A percentile compares a stretch with the other conserved stretches of the same genome.
Conservation (phyloP, 2,329 filamentous ascomycete genomes). For the Diaporthe ampelina region DNA sequence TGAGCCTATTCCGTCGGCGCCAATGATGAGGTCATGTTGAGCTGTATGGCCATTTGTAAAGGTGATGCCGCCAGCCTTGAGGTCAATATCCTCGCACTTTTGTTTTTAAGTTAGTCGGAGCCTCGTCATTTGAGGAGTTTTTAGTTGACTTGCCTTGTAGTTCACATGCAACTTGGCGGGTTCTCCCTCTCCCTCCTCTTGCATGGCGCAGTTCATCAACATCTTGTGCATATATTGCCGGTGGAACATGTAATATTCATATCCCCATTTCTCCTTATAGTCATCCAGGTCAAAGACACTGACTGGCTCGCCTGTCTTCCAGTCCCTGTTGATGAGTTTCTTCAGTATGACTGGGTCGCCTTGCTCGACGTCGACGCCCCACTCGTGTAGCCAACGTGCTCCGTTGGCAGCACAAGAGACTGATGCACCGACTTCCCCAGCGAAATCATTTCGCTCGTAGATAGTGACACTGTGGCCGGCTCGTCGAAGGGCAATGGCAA, state of each 20-base stretch:
- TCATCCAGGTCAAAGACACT: slow-evolving; percentile 75
- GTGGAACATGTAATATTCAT: slow-evolving; percentile 74
- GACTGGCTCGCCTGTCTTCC: slow-evolving; percentile 76
- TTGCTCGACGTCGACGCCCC: slow-evolving; percentile 74
- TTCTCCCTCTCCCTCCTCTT: slow-evolving; percentile 35
- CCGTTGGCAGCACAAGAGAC: slow-evolving; percentile 79
- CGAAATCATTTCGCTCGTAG: slow-evolving; percentile 76
- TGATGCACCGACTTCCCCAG: slow-evolving; percentile 76
- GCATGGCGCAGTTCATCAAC: slow-evolving; percentile 49
- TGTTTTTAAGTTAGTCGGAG: neutral
- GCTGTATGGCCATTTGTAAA: slow-evolving; percentile 66
- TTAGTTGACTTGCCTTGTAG: slow-evolving; percentile 58
- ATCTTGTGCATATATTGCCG: slow-evolving; percentile 62
- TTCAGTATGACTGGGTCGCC: slow-evolving; percentile 75
- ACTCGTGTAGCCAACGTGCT: slow-evolving; percentile 77
- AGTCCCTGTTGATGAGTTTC: slow-evolving; percentile 78
- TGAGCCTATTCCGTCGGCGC: slow-evolving; percentile 78
- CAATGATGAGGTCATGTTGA: slow-evolving; percentile 72
- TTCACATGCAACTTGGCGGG: slow-evolving; percentile 65
- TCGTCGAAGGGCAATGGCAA: slow-evolving; percentile 61
- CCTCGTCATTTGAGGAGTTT: neutral
- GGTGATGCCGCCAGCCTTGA: slow-evolving; percentile 61
- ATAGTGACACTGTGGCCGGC: slow-evolving; percentile 67
- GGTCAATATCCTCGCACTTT: slow-evolving; percentile 65
- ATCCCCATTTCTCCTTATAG: slow-evolving; percentile 76